Evolutionary conservation across 1,284 basidiomycete species (phyloP).

Genomic region (Pseudozyma thailandica): DNA sequence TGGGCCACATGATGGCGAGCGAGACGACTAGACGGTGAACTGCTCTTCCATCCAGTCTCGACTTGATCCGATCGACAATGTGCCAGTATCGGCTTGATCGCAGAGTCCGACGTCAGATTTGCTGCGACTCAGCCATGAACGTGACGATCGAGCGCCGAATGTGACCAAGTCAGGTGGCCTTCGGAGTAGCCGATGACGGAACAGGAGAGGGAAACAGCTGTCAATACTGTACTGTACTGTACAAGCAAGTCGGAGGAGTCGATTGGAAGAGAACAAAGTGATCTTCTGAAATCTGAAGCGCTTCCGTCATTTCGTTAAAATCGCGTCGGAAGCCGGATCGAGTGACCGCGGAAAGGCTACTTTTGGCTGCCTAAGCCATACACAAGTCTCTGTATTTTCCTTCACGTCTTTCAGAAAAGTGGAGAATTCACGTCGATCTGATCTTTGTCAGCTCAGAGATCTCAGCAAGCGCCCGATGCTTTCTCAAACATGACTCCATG

Average conservation of each 20-base stretch:
- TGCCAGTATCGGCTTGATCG: too few species aligned
- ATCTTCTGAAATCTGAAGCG: background rate
- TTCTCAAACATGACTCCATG: too few species aligned
- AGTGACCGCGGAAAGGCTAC: too few species aligned
- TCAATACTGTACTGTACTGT: too few species aligned
- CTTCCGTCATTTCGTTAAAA: background rate
- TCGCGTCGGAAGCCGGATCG: conserved; percentile 4
- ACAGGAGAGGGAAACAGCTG: background rate
- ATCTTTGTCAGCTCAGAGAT: background rate
- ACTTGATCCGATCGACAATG: too few species aligned
- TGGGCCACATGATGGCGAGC: conserved; percentile 27
- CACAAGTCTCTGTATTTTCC: too few species aligned
- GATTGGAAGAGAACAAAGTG: background rate
- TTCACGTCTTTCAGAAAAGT: background rate
- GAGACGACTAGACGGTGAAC: background rate
- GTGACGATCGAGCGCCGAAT: conserved; percentile 1
- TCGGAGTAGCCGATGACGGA: background rate
- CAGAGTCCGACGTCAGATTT: too few species aligned
- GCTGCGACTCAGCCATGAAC: conserved; percentile 6
- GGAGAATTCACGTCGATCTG: background rate
- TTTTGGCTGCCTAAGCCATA: conserved; percentile 8
- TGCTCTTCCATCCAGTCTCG: conserved; percentile 6
- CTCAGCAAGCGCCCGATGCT: too few species aligned
- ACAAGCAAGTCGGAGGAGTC: too few species aligned
- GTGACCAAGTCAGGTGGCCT: background rate